Evolutionary conservation across 2,329 filamentous ascomycete species (phyloP).

Genomic region (Ophiostoma populinum): DNA sequence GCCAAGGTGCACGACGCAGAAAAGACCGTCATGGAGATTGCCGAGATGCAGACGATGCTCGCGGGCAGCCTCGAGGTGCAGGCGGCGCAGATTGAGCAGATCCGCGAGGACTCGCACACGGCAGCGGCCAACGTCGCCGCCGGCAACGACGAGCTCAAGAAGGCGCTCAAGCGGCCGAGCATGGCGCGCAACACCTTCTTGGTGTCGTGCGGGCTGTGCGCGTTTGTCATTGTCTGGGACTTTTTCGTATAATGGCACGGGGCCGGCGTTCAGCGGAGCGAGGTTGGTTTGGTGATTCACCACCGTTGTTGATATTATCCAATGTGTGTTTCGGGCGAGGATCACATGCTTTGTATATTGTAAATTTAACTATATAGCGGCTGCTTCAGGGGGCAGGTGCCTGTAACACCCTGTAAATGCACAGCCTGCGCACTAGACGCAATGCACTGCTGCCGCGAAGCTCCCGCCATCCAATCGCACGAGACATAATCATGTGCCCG

Average conservation of each 20-base stretch:
- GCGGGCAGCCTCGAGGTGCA: conserved; percentile 74
- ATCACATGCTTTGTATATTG: too few relatives aligned
- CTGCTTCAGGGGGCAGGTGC: too few relatives aligned
- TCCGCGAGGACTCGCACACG: conserved; percentile 63
- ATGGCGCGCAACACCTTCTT: conserved; percentile 66
- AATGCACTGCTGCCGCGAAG: too few relatives aligned
- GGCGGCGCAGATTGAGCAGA: conserved; percentile 72
- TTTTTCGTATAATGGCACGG: conserved; percentile 42
- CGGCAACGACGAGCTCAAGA: conserved; percentile 83
- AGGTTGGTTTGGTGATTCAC: too few relatives aligned
- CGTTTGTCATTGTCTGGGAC: conserved; percentile 64
- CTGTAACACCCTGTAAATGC: too few relatives aligned
- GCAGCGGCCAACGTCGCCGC: conserved; percentile 76
- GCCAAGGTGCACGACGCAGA: conserved; percentile 91
- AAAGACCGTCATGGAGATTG: conserved; percentile 80
- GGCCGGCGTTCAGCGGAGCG: too few relatives aligned
- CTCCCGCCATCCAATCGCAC: too few relatives aligned
- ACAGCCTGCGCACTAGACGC: too few relatives aligned
- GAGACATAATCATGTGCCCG: too few relatives aligned
- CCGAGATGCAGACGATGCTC: conserved; percentile 77
- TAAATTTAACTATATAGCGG: too few relatives aligned
- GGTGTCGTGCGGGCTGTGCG: conserved; percentile 57
- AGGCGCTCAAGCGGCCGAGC: conserved; percentile 55
- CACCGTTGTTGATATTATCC: too few relatives aligned
- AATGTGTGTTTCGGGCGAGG: too few relatives aligned